Evolutionary conservation across 139 green algal species (phyloP).

Genomic region (Trebouxia sp.): DNA sequence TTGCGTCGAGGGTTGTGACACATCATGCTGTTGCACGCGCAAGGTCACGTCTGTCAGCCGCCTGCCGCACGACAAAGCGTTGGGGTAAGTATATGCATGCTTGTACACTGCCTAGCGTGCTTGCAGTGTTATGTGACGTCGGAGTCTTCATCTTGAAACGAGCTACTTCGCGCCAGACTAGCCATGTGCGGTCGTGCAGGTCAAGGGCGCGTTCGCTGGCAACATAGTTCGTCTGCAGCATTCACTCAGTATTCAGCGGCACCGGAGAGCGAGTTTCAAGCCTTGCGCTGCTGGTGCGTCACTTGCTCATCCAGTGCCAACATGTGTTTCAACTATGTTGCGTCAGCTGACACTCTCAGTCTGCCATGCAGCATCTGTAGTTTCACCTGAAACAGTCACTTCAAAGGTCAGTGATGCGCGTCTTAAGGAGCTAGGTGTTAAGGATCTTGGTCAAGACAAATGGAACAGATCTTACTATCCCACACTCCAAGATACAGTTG

Average conservation of each 20-base stretch:
- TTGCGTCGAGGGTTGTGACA: no score
- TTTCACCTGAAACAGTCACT: neutral
- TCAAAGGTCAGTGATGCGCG: no score
- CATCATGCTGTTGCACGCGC: conserved; percentile 1
- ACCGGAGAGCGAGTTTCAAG: neutral
- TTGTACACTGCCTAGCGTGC: no score
- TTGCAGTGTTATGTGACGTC: no score
- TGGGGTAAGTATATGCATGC: neutral
- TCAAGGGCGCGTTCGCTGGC: neutral
- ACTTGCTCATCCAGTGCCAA: no score
- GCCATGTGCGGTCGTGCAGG: neutral
- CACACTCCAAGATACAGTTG: conserved; percentile 75
- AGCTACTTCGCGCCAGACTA: no score
- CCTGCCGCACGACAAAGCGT: no score
- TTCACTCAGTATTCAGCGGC: neutral
- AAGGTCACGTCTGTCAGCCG: neutral
- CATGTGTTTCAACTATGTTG: neutral
- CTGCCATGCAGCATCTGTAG: neutral
- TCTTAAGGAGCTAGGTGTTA: conserved; percentile 9
- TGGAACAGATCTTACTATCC: conserved; percentile 98
- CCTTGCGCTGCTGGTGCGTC: neutral
- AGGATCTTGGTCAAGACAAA: conserved; percentile 57
- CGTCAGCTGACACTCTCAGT: no score
- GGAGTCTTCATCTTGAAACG: no score
- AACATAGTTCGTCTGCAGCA: neutral